A percentile compares a stretch with the other conserved stretches of the same genome.
These are phyloP conservation scores for Monotropa hypopitys DNA, from an alignment of 179 eudicot species.

Conservation along the genomic window DNA sequence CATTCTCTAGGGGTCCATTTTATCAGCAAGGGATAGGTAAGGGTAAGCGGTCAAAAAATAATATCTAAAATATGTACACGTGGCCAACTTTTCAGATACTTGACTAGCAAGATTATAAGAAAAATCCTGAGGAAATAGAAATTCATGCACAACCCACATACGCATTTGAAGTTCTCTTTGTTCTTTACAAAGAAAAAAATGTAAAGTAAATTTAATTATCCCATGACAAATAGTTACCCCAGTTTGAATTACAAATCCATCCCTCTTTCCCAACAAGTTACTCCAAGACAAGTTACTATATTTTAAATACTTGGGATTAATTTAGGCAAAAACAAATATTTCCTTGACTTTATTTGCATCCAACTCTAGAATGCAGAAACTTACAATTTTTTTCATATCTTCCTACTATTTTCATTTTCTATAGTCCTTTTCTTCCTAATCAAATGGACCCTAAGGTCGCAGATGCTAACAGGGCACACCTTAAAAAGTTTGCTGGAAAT, in stretches of 20 bases:
- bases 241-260: neutral
- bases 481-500: conserved; percentile 51
- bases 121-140: neutral
- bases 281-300: neutral
- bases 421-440: neutral
- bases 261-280: neutral
- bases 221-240: neutral
- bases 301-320: neutral
- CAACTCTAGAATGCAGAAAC: neutral
- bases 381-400: neutral
- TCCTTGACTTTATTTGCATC: neutral
- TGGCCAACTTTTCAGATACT: neutral
- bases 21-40: neutral
- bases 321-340: neutral
- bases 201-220: neutral
- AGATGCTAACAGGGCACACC: conserved; percentile 31
- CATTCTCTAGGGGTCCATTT: neutral
- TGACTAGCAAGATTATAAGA: neutral
- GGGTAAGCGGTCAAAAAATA: neutral
- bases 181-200: neutral
- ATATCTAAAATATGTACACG: neutral
- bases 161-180: neutral
- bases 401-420: neutral
- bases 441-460: neutral
- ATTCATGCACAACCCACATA: neutral